Conservation (phyloP, 1,284 basidiomycete species). For the Irpex lacteus region DNA sequence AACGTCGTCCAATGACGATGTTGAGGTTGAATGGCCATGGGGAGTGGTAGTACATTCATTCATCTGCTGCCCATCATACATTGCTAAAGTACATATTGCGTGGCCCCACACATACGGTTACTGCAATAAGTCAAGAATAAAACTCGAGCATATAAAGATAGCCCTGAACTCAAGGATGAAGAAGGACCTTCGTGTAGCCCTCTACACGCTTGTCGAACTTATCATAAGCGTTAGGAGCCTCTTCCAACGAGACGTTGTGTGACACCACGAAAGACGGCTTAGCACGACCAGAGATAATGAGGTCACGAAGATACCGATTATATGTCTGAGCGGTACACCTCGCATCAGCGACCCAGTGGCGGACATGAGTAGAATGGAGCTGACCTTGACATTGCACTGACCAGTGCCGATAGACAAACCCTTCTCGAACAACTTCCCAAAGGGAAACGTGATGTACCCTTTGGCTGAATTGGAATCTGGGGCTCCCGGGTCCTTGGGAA, state of each 20-base stretch:
- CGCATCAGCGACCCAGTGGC: neutral
- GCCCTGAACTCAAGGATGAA: slow-evolving; percentile 39
- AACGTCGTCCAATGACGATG: no score
- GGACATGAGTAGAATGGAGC: neutral
- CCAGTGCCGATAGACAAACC: slow-evolving; percentile 49
- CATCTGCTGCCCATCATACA: no score
- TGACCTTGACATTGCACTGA: slow-evolving; percentile 53
- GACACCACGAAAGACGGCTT: slow-evolving; percentile 53
- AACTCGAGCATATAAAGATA: neutral
- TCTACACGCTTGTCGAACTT: slow-evolving; percentile 50
- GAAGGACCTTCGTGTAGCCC: slow-evolving; percentile 47
- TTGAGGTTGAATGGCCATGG: no score
- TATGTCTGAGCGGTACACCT: slow-evolving; percentile 32
- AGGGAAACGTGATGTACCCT: slow-evolving; percentile 50
- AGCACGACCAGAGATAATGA: slow-evolving; percentile 48
- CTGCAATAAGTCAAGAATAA: no score
- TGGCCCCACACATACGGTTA: no score
- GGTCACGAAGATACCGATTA: slow-evolving; percentile 49
- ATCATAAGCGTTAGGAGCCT: slow-evolving; percentile 45
- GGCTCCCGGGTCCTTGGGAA: slow-evolving; percentile 50
- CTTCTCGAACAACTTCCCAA: slow-evolving; percentile 52
- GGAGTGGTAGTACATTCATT: no score
- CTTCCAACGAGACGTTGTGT: slow-evolving; percentile 43
- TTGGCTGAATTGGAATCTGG: slow-evolving; percentile 48
- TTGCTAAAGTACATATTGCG: no score